phyloP scores from a whole-genome alignment of 2,329 filamentous ascomycete genomes.

The Colletotrichum filicis region DNA sequence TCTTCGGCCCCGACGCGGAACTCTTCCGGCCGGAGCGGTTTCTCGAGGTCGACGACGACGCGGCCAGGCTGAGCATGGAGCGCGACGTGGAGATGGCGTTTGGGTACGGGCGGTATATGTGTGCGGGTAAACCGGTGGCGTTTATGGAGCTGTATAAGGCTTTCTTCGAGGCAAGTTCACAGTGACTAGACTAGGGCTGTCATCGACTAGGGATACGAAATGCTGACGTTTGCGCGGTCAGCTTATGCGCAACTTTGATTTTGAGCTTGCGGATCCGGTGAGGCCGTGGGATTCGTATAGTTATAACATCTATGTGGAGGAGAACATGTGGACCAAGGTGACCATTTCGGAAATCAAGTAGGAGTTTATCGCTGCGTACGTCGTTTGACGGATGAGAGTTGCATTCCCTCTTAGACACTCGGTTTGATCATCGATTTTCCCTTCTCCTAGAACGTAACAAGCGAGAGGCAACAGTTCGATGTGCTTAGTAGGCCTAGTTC shows the following conservation, averaged over 20 bases:
- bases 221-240: no score
- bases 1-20: slow-evolving; percentile 55
- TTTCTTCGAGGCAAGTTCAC: slow-evolving; percentile 15
- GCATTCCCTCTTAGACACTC: no score
- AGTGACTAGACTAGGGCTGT: no score
- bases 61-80: slow-evolving; percentile 49
- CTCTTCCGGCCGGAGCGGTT: slow-evolving; percentile 62
- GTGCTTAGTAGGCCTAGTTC: no score
- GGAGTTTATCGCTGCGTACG: not conserved
- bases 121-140: slow-evolving; percentile 61
- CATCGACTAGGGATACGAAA: no score
- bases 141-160: slow-evolving; percentile 64
- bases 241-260: slow-evolving; percentile 23
- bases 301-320: slow-evolving; percentile 6
- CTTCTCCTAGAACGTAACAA: no score
- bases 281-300: not conserved
- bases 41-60: slow-evolving; percentile 51
- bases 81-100: slow-evolving; percentile 61
- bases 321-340: slow-evolving; percentile 20
- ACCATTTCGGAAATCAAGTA: not conserved
- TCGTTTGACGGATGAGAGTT: no score
- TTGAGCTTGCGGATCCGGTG: slow-evolving; percentile 8
- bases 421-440: no score
- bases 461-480: no score
- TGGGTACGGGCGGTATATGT: slow-evolving; percentile 59